Evolutionary conservation across 2,329 filamentous ascomycete genomes (phyloP), one percentile per base, ranked within the genome.

Genomic region (Elsinoe necatrix): DNA sequence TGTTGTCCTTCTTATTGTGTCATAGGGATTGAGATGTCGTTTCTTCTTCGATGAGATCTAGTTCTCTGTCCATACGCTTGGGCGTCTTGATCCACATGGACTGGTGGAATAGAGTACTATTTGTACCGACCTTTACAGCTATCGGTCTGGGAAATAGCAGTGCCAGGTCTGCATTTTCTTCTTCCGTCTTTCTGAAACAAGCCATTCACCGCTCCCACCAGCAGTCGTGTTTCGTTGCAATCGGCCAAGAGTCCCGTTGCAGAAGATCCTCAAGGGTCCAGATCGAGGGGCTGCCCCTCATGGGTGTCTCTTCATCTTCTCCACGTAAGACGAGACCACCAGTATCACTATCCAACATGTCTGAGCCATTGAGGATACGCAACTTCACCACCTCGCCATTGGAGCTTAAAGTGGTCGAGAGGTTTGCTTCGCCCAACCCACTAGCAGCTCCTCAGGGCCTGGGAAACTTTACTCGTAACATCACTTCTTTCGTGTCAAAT

Each of bases 371-470:
- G 63, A 87, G 80, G 3, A 81, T 96, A 65, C 89, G 91, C 65
- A 96, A 96, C 70, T 75, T 95, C 62, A 92, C 88, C 43, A 76
- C 81, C 57, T 84, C 80, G 50, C 78, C 83, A n/a, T 75, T 95
- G 56, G 81, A 85, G 63, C 79, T 96, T 64, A 84, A 83, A 69
- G 70, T 77, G 59, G 76, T 92, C 58, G 87, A 95, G 73, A 84
- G 85, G 63, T 90, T 90, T 68, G 80, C 83, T 62, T 78, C 74
- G 47, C 76, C 71, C 55, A 73, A 78, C 60, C 48, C 48, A n/a
- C 69, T 76, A 39, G 62, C 65, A 42, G 65, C 70, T 77, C 61
- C 70, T 75, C 20, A 62, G 62, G 41, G 65, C 64, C 39, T 59
- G 18, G 61, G 63, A 27, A 60, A 70, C 63, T 58, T 71, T 66